Base-by-base conservation (phyloP, 148 eudicot species). In the Diospyros kaki region DNA sequence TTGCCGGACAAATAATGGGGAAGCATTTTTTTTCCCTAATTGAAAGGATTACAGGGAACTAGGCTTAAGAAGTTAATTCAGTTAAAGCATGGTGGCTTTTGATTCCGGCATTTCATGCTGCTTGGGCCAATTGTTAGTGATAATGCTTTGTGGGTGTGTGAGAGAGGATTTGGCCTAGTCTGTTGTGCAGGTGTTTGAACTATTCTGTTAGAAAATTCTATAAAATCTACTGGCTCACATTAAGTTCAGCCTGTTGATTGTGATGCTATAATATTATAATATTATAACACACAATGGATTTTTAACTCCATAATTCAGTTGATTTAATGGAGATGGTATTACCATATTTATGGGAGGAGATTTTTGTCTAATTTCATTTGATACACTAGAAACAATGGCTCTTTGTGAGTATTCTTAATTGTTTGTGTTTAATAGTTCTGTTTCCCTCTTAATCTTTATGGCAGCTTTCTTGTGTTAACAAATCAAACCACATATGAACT, bases 401-500 rank as follows among this genome's bases (percentile, higher is more conserved):
- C 28, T 28, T 28, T 28, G 28, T 28, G 28, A 28, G 28, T 28
- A 28, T 28, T 28, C 28, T 28, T 28, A 0, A 28, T 28, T 28
- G 28, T 28, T 28, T 28, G 28, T 28, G 28, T 28, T 28, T 28
- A 28, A 28, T 28, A 28, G 28, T 28, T 28, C 28, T 28, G 0
- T 28, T 28, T 28, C 28, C 28, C 28, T 62, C 28, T 54, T 61
- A 9, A 55, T 62, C 40, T 68, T 69, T 28, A 41, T 73, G 68
- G 58, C 89, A 91, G 98, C 83, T 93, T 86, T 80, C 94, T 93
- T 73, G 83, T 77, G 67, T 68, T 93, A 80, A 93, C 98, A 46
- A 93, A 93, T 80, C 98, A 93, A 80, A 93, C 98, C 59, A 93
- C 98, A 17, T 93, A 87, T 68, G 98, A 93, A 77, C 94, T 93